These are phyloP conservation scores for Podospora appendiculata DNA, from an alignment of 495 filamentous ascomycete genomes.

Conservation along the genomic window DNA sequence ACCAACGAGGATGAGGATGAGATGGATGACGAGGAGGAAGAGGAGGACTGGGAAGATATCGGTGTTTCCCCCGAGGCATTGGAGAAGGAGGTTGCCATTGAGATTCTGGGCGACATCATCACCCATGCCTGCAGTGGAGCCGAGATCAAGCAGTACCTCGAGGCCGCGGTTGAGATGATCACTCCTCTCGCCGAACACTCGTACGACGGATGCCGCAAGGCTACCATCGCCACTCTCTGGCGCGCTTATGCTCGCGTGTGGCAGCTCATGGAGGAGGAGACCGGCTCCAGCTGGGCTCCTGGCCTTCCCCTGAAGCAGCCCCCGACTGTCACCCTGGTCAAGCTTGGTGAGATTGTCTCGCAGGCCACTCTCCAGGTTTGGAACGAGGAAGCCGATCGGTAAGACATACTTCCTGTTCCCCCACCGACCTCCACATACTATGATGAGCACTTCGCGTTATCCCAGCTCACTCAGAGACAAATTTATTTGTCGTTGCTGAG, in stretches of 20 bases:
- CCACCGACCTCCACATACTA: constrained; percentile 27
- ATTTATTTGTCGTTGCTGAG: constrained; percentile 71
- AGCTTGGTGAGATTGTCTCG: constrained; percentile 82
- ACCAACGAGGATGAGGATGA: constrained; percentile 47
- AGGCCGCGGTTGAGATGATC: constrained; percentile 79
- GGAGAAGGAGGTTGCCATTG: constrained; percentile 95
- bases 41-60: constrained; percentile 77
- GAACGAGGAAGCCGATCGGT: constrained; percentile 89
- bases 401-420: constrained; percentile 33
- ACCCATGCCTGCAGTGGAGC: constrained; percentile 69
- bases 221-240: constrained; percentile 83
- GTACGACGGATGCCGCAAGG: constrained; percentile 91
- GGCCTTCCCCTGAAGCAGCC: constrained; percentile 77
- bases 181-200: constrained; percentile 73
- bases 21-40: constrained; percentile 58
- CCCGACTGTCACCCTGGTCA: constrained; percentile 66
- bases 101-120: constrained; percentile 89
- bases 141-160: constrained; percentile 67
- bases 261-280: constrained; percentile 72
- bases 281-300: constrained; percentile 75
- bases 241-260: constrained; percentile 88
- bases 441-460: constrained; percentile 90
- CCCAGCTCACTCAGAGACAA: constrained; percentile 99
- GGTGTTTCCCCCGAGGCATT: constrained; percentile 78
- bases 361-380: constrained; percentile 77